Base-by-base conservation (phyloP, 1,284 basidiomycete species). In the Meripilus lineatus region DNA sequence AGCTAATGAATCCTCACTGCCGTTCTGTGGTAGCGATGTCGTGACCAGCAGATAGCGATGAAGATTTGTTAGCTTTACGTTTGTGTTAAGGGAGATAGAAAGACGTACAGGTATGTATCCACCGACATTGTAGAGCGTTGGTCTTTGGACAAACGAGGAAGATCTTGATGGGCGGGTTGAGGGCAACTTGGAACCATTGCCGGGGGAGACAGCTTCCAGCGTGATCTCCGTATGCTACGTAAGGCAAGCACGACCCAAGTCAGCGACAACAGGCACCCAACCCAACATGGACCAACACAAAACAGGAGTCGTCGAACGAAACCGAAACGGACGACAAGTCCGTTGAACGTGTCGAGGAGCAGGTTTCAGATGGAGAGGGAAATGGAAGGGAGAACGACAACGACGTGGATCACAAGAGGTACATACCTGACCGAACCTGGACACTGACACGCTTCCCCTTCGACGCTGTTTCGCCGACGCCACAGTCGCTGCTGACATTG, bases 391-490 rank as follows among this genome's bases (percentile, higher is more conserved):
- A 43, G 10, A 13, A 24, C 24, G 17, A 8, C 28, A 30, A 8
- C 10, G 28, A 10, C 28, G n/a, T 30, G 28, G 28, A 30, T 10
- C n/a, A 30, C 28, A n/a, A n/a, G n/a, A 30, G n/a, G n/a, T 3
- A 51, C 61, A 47, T 46, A 79, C 77, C 67, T 78, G 70, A 23
- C 78, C 77, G 48, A 78, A 75, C 15, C 74, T 66, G 36, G 74
- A 73, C 38, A 79, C 66, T 3, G 74, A 77, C 33, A 79, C 67
- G 40, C 70, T 74, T 13, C 70, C 70, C 41, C 66, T 63, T 47
- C 70, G 64, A 39, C 61, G 66, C n/a, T 58, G 55, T 42, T 57
- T 67, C 22, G 50, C 54, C 35, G 50, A 58, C 38, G 61, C 34
- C 13, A 54, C 51, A 32, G 51, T 40, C 37, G 55, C 46, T 30